Evolutionary conservation across 1,139 yeast species (phyloP).

Genomic region (Sugiyamaella xylanicola): DNA sequence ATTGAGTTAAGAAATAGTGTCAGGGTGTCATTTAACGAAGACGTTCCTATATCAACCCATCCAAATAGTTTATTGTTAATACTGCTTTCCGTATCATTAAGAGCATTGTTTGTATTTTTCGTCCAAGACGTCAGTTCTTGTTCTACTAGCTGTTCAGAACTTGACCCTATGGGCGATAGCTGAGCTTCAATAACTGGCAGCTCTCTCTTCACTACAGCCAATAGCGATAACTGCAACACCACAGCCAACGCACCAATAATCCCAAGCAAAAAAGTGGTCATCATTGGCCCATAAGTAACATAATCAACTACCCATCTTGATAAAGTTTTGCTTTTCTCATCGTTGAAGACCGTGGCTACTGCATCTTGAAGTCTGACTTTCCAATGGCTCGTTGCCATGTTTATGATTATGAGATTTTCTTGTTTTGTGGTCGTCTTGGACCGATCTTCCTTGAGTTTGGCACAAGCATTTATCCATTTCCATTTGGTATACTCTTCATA

Average conservation of each 20-base stretch:
- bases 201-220: constrained; percentile 36
- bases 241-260: constrained; percentile 48
- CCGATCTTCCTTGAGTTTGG: constrained; percentile 17
- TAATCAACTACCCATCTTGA: constrained; percentile 43
- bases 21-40: constrained; percentile 58
- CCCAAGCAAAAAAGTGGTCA: constrained; percentile 46
- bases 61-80: constrained; percentile 70
- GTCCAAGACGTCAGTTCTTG: constrained; percentile 49
- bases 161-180: constrained; percentile 24
- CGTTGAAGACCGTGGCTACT: constrained; percentile 18
- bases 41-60: constrained; percentile 60
- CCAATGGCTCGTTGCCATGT: constrained; percentile 23
- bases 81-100: constrained; percentile 48
- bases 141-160: constrained; percentile 28
- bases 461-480: constrained; percentile 46
- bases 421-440: constrained; percentile 5
- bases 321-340: constrained; percentile 19
- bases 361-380: constrained; percentile 24
- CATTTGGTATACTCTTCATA: constrained; percentile 54
- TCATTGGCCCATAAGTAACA: constrained; percentile 37
- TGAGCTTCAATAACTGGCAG: constrained; percentile 27
- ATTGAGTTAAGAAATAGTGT: constrained; percentile 52
- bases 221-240: constrained; percentile 46
- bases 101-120: constrained; percentile 51
- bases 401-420: constrained; percentile 17